A percentile compares a stretch with the other conserved stretches of the same genome.
These are phyloP conservation scores for Iris macrosiphon DNA, from an alignment of 106 monocot species.

Conservation along the genomic window DNA sequence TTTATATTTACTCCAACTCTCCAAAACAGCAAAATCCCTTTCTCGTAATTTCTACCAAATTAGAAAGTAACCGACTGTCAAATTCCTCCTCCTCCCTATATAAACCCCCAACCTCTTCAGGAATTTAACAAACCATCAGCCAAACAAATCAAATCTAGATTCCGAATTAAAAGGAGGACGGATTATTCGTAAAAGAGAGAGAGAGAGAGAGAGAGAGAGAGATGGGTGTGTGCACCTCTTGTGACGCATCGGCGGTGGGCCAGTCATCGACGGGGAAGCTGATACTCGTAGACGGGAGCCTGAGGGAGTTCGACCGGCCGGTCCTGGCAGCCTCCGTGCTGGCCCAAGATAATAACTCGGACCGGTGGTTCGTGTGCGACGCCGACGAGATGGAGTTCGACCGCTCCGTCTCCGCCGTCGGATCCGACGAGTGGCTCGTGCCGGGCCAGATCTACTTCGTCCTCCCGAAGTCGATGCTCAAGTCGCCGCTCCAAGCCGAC, in stretches of 20 bases:
- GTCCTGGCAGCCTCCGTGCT: conserved; percentile 1
- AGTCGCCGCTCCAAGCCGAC: conserved; percentile 16
- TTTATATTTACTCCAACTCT: too few relatives aligned
- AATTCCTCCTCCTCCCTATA: too few relatives aligned
- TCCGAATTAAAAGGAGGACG: too few relatives aligned
- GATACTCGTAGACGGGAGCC: conserved; percentile 3
- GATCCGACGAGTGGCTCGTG: conserved; percentile 15
- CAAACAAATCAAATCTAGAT: too few relatives aligned
- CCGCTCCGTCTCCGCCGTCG: conserved; percentile 15
- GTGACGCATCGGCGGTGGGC: conserved; percentile 5
- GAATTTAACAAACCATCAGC: too few relatives aligned
- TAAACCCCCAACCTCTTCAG: too few relatives aligned
- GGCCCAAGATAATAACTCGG: conserved; percentile 2
- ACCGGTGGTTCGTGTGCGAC: conserved; percentile 30
- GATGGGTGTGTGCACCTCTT: conserved; percentile 14
- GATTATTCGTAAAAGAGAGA: too few relatives aligned
- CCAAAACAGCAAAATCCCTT: too few relatives aligned
- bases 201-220: too few relatives aligned
- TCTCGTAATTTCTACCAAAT: too few relatives aligned
- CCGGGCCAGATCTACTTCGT: conserved; percentile 37
- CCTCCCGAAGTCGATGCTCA: conserved; percentile 31
- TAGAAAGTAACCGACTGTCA: too few relatives aligned
- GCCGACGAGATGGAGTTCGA: conserved; percentile 42
- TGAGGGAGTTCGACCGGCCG: conserved; percentile 9
- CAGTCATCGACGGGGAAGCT: conserved; percentile 10